A percentile compares a stretch with the other conserved stretches of the same genome.
Conservation (phyloP, 169 alveolate genomes). For the Toxoplasma gondii region DNA sequence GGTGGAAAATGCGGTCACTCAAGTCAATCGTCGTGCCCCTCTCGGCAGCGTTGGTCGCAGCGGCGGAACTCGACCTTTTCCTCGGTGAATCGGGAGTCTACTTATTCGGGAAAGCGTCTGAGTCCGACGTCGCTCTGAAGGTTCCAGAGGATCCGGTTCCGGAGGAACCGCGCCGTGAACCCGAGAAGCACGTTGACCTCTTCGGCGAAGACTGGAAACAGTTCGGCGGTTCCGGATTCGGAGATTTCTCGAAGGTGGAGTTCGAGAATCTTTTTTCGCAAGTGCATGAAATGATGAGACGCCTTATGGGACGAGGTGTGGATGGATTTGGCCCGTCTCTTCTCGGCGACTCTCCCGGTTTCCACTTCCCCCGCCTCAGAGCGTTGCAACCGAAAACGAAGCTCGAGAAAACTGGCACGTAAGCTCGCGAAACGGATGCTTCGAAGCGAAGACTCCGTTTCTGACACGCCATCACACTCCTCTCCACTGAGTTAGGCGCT, state of each 20-base stretch:
- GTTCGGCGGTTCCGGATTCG: not conserved
- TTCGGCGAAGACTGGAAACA: not conserved
- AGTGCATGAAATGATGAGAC: not conserved
- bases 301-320: not conserved
- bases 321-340: not conserved
- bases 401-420: not conserved
- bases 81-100: not conserved
- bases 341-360: not conserved
- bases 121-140: not conserved
- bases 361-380: not conserved
- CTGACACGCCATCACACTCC: not conserved
- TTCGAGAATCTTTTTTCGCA: not conserved
- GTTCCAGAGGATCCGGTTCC: not conserved
- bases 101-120: not conserved
- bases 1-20: not conserved
- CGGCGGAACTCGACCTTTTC: not conserved
- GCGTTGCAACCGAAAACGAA: not conserved
- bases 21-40: not conserved
- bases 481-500: too few relatives aligned
- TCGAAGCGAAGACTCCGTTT: not conserved
- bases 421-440: not conserved
- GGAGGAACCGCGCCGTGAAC: not conserved
- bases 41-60: not conserved
- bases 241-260: not conserved
- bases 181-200: not conserved